Evolutionary conservation across 345 rosid species (phyloP).

Genomic region (Populus nigra): DNA sequence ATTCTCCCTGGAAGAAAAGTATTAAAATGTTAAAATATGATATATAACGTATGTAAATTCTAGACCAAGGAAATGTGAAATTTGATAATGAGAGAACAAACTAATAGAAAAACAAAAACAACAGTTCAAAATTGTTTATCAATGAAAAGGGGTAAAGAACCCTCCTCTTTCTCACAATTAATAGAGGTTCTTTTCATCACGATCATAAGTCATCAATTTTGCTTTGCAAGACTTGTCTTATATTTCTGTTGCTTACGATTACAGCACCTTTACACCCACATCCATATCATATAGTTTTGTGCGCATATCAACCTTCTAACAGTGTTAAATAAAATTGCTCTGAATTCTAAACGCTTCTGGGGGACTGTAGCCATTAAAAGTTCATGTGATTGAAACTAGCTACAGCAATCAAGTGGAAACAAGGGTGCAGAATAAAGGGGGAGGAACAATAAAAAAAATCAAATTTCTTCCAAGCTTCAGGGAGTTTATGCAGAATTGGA

Average conservation of each 20-base stretch:
- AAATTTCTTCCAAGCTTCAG: no score
- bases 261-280: background rate
- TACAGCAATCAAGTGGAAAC: no score
- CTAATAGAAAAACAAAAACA: background rate
- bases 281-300: no score
- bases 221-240: background rate
- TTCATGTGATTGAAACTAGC: no score
- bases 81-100: background rate
- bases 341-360: no score
- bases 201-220: background rate
- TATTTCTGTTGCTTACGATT: background rate
- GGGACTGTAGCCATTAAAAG: no score
- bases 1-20: constrained; percentile 52
- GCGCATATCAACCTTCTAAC: no score
- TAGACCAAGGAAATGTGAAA: background rate
- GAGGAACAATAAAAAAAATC: no score
- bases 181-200: background rate
- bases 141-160: background rate
- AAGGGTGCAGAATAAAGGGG: no score
- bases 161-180: background rate
- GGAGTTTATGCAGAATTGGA: no score
- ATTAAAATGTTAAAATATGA: background rate
- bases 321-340: no score
- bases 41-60: background rate
- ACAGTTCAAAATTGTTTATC: background rate